Evolutionary conservation across 2,329 filamentous ascomycete species (phyloP), one percentile per base, ranked within the genome.

Genomic region (Aureobasidium sp.): DNA sequence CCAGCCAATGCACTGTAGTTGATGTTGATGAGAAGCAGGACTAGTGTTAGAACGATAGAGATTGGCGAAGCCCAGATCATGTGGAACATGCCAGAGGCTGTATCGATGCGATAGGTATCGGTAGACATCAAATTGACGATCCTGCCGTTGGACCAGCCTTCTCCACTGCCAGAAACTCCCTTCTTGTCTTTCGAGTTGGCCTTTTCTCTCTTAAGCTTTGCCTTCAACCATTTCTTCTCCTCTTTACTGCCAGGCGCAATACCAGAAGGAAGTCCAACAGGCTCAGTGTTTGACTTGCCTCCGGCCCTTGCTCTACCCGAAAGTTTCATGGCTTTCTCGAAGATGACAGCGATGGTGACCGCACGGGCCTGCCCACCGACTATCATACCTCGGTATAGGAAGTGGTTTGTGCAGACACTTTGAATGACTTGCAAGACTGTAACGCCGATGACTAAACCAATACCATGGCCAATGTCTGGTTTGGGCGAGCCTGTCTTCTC

Each of bases 101-200:
- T 92, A 73, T 98, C 95, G 67, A 99, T 85, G 70, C 95, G 93
- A 78, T 97, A 97, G 0, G 95, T 97, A 76, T 98, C 95, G 51
- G 96, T 94, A 68, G 93, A 95, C 95, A 98, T 98, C 71, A 98
- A 76, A 71, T 97, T 97, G 75, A 96, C 90, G 61, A 98, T 93
- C 69, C 94, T 90, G 27, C 96, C 96, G 73, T 98, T 98, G 66
- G 91, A 91, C 95, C 95, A 98, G 29, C 95, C 96, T 27, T 88
- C 84, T 3, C 91, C 93, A 72, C 96, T 92, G 5, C 88, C 89
- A 15, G 87, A 79, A 25, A 91, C 80, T 3, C 85, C 87, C 4
- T 82, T 78, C 27, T 81, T 79, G 16, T 75, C 77, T 50, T 81
- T 80, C 5, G 76, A 72, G 56, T 82, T 81, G 33, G 82, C 72